Evolutionary conservation across 768 basidiomycete species (phyloP).

Genomic region (Leccinellum rugosiceps): DNA sequence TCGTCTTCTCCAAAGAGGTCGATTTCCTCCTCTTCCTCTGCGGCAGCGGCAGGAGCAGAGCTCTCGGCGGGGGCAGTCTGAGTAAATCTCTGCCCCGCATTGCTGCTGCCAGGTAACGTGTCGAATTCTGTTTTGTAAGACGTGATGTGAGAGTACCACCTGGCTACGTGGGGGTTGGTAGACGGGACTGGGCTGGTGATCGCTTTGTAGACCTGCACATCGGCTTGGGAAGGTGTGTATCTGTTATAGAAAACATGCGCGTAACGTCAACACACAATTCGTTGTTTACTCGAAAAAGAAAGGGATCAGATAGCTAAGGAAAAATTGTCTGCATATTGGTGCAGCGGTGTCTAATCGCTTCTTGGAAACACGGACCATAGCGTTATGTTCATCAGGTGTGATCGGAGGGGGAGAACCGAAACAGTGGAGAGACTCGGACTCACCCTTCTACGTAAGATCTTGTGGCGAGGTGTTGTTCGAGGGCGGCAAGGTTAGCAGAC

Average conservation of each 20-base stretch:
- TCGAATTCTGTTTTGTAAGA: conserved; percentile 79
- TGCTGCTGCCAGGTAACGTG: conserved; percentile 81
- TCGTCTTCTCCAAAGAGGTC: conserved; percentile 89
- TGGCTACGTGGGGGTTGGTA: conserved; percentile 66
- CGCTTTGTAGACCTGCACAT: conserved; percentile 88
- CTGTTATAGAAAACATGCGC: conserved; percentile 38
- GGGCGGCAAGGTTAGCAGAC: conserved; percentile 65
- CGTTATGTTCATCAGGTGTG: conserved; percentile 60
- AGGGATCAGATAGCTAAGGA: conserved; percentile 71
- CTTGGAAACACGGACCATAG: conserved; percentile 99
- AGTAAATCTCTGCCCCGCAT: conserved; percentile 71
- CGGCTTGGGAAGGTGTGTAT: conserved; percentile 90
- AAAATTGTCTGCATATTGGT: conserved; percentile 66
- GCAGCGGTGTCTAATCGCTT: conserved; percentile 90
- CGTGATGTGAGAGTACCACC: conserved; percentile 95
- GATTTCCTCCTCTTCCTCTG: conserved; percentile 63
- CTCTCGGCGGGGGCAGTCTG: conserved; percentile 42
- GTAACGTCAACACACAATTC: conserved; percentile 4
- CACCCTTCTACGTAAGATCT: conserved; percentile 92
- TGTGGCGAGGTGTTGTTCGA: conserved; percentile 84
- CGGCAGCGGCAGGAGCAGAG: conserved; percentile 42
- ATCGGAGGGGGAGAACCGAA: conserved; percentile 10
- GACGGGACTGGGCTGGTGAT: conserved; percentile 65
- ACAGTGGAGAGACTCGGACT: conserved; percentile 34
- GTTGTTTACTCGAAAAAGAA: neutral